These are phyloP conservation scores for Lactifluus piperatus DNA, from an alignment of 768 basidiomycete genomes.

Conservation along the genomic window DNA sequence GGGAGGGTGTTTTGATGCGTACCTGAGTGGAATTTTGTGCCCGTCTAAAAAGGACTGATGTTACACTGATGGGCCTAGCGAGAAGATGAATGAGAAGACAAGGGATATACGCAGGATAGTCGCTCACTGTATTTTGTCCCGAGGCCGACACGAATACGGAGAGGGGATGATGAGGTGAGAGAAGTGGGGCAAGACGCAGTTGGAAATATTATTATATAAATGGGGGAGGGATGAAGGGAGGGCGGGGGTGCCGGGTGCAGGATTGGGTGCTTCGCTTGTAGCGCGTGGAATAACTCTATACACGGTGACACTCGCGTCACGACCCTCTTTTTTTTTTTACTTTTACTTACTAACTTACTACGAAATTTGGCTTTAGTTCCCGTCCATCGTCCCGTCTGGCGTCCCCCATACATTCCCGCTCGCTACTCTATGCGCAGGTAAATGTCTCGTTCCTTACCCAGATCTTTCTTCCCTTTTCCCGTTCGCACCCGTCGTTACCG, in stretches of 20 bases:
- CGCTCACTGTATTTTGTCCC: slow-evolving; percentile 13
- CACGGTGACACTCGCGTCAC: slow-evolving; percentile 9
- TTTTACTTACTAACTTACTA: too few relatives aligned
- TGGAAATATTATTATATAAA: slow-evolving; percentile 18
- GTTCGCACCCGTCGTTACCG: background rate
- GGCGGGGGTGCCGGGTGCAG: background rate
- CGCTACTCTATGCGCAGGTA: background rate
- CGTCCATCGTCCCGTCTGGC: background rate
- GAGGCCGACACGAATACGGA: slow-evolving; percentile 11
- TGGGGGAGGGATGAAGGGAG: slow-evolving; percentile 7
- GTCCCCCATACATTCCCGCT: background rate
- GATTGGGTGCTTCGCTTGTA: slow-evolving; percentile 12
- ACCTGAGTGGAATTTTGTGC: slow-evolving; percentile 67
- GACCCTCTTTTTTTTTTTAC: background rate
- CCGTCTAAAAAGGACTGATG: slow-evolving; percentile 73
- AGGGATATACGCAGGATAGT: slow-evolving; percentile 3
- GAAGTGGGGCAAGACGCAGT: slow-evolving; percentile 1
- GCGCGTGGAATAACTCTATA: slow-evolving; percentile 14
- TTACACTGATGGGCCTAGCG: slow-evolving; percentile 53
- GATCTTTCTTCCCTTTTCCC: background rate
- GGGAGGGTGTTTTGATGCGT: slow-evolving; percentile 18
- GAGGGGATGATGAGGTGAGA: slow-evolving; percentile 9
- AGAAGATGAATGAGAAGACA: background rate
- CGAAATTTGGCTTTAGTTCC: background rate
- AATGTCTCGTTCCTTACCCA: background rate